Evolutionary conservation across 257 asterid genomes (phyloP).

Genomic region (Avicennia marina): DNA sequence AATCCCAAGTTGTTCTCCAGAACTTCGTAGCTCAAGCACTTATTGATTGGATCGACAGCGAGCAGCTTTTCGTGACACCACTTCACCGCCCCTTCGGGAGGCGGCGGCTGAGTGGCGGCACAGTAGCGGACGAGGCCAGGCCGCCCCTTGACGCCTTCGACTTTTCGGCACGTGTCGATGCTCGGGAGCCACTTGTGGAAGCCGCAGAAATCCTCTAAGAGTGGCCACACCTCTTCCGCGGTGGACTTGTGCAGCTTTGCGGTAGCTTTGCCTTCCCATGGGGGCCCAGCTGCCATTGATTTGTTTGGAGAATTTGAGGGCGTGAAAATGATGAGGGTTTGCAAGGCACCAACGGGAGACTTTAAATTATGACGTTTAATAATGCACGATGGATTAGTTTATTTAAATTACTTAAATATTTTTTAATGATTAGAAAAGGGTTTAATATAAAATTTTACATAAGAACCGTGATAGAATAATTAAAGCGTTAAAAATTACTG

Average conservation of each 20-base stretch:
- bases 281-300: background rate
- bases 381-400: too few species aligned
- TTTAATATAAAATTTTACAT: too few species aligned
- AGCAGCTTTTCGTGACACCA: constrained; percentile 1
- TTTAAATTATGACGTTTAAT: too few species aligned
- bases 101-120: background rate
- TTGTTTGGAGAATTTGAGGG: too few species aligned
- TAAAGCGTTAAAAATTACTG: too few species aligned
- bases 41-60: background rate
- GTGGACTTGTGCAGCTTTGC: background rate
- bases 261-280: background rate
- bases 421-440: too few species aligned
- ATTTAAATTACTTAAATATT: too few species aligned
- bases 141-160: background rate
- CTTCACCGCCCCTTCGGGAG: background rate
- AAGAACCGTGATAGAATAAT: too few species aligned
- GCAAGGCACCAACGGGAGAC: too few species aligned
- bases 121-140: background rate
- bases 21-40: background rate
- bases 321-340: too few species aligned
- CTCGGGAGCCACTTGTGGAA: background rate
- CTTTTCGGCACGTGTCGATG: background rate
- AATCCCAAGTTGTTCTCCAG: constrained; percentile 1
- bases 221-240: background rate
- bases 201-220: background rate